Evolutionary conservation across 768 basidiomycete species (phyloP), one percentile per base, ranked within the genome.

Genomic region (Tricholoma matsutake): DNA sequence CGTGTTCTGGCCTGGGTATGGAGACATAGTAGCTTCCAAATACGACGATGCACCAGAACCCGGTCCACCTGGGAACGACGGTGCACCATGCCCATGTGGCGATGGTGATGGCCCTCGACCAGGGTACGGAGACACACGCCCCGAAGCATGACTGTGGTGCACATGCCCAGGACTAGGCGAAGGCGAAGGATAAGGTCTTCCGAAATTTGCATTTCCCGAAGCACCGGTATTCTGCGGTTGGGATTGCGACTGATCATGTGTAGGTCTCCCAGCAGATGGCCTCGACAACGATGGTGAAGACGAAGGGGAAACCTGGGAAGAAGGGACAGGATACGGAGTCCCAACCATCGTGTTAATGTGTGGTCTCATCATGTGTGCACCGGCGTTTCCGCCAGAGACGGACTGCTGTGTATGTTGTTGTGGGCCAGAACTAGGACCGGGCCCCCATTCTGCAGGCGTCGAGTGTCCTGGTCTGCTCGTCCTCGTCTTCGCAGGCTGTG

Each of bases 391-490:
- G 20, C n/a, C 29, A 20, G n/a, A 45, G 20, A 7, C 20, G 18
- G 43, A 45, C 43, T 45, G 43, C 18, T 18, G 20, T 20, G 18
- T 7, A 18, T 45, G 20, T 22, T 45, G 43, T 20, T 49, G 59
- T 31, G 22, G 25, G 16, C 14, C 28, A 51, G 2, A 11, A n/a
- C 28, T 51, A 29, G 43, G 8, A 22, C 43, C 18, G 2, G 18
- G 43, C 9, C 9, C 43, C 80, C 80, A 80, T 54, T 79, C 79
- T 20, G 76, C 66, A 61, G 80, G 79, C 28, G 80, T 79, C 81
- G 79, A 80, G 56, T 75, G 74, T 10, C 58, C 57, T 56, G 73
- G 76, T 14, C 71, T 61, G 71, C 67, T 71, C 28, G 55, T 56
- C n/a, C 67, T 71, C 28, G 55, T 56, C n/a, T 61, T 64, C 20